These are phyloP conservation scores for Apiotrichum domesticum DNA, from an alignment of 1,284 basidiomycete species.

Conservation along the genomic window DNA sequence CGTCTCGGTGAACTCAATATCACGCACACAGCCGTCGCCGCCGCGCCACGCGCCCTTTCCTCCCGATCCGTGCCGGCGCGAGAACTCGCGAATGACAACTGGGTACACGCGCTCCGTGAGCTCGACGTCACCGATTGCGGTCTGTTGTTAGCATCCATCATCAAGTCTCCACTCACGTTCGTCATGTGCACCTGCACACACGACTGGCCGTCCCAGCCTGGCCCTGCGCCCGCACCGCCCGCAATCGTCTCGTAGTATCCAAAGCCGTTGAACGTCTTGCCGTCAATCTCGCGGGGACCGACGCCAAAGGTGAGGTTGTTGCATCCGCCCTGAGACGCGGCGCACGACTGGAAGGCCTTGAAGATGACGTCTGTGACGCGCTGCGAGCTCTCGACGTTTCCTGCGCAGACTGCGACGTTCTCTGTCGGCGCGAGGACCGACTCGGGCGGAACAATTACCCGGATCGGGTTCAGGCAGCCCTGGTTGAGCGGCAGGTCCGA, in stretches of 20 bases:
- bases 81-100: constrained; percentile 76
- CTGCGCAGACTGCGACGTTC: constrained; percentile 85
- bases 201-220: constrained; percentile 68
- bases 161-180: constrained; percentile 6
- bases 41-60: constrained; percentile 74
- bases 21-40: constrained; percentile 81
- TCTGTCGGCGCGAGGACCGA: constrained; percentile 74
- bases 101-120: constrained; percentile 57
- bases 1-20: constrained; percentile 75
- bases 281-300: constrained; percentile 65
- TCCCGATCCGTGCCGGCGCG: constrained; percentile 65
- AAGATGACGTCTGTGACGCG: constrained; percentile 92
- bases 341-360: constrained; percentile 85
- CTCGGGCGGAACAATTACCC: constrained; percentile 54
- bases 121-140: constrained; percentile 38
- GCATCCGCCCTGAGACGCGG: constrained; percentile 83
- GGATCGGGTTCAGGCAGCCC: constrained; percentile 41
- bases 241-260: constrained; percentile 96
- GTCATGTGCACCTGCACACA: constrained; percentile 40
- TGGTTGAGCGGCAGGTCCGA: constrained; percentile 67
- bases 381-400: constrained; percentile 88
- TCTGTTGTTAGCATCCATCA: not conserved
- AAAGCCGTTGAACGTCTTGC: constrained; percentile 62
- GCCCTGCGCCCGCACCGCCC: constrained; percentile 90
- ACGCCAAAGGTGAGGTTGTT: constrained; percentile 65